Evolutionary conservation across 2,329 filamentous ascomycete species (phyloP), one percentile per base, ranked within the genome.

Genomic region (Colletotrichum liriopes): DNA sequence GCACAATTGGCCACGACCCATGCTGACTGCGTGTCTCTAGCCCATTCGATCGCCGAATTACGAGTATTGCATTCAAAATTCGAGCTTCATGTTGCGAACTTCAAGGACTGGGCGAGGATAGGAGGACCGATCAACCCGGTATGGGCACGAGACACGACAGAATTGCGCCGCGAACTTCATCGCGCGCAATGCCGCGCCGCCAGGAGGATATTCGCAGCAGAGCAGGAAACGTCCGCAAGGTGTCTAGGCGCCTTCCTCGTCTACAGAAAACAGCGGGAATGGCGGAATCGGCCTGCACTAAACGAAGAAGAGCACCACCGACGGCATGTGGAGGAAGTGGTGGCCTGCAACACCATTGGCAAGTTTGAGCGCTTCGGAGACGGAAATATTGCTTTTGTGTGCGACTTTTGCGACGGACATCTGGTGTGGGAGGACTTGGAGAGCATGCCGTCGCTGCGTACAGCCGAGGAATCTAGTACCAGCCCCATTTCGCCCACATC

Each of bases 381-480:
- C 41, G 77, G 79, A 49, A 88, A 90, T 72, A 83, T 90, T 59
- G 88, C 86, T 9, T 91, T 90, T 75, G 82, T 89, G 9, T 91
- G 89, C 81, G 88, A 91, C 79, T 91, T 87, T 77, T 91, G 89
- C 80, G 88, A 90, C 77, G 89, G 89, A 2, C 88, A 88, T 76
- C 80, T 91, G 32, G 80, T 91, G 29, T 91, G 89, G 89, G 84
- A 88, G 69, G 87, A 91, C 76, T 75, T 91, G 41, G 83, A 85
- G 74, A 81, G 80, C 60, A 86, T 90, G 81, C 88, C 89, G 7
- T 85, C 85, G 1, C 79, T 82, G 66, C 80, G 87, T 45, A 64
- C 43, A 26, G 41, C 66, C 56, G 29, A 62, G 35, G 51, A 72
- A 26, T 58, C 67, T 12, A 64, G 63, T 59, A 45, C n/a, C 54